A percentile compares a stretch with the other conserved stretches of the same genome.
Evolutionary conservation across 2,329 filamentous ascomycete species (phyloP).

Genomic region (Purpureocillium lavendulum): DNA sequence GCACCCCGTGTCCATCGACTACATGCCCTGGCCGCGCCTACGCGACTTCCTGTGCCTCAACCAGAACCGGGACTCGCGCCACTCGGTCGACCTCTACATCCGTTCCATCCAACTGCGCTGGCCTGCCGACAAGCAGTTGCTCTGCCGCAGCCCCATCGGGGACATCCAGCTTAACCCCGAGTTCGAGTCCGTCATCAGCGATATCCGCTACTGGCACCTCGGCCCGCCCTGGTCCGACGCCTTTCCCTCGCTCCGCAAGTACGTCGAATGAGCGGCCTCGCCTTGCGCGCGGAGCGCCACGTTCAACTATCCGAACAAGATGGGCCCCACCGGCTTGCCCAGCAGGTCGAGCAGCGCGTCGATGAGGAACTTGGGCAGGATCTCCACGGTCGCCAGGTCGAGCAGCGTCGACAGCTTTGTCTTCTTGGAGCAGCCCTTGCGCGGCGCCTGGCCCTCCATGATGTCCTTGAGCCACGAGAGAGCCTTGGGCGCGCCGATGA

Average conservation of each 20-base stretch:
- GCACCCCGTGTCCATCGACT: conserved; percentile 15
- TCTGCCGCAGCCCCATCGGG: conserved; percentile 6
- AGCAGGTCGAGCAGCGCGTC: too few relatives aligned
- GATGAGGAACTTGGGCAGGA: too few relatives aligned
- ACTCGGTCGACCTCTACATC: conserved; percentile 14
- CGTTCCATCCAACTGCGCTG: conserved; percentile 12
- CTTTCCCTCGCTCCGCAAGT: conserved; percentile 12
- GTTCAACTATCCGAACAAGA: too few relatives aligned
- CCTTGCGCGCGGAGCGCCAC: too few relatives aligned
- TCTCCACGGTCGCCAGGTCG: too few relatives aligned
- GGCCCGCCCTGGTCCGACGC: conserved; percentile 12
- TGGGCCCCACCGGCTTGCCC: too few relatives aligned
- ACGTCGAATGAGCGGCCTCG: not conserved
- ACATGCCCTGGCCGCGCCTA: conserved; percentile 15
- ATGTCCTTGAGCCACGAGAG: conserved; percentile 10
- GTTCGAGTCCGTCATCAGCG: conserved; percentile 13
- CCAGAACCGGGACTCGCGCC: conserved; percentile 10
- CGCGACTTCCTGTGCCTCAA: conserved; percentile 13
- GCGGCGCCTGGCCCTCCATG: conserved; percentile 4
- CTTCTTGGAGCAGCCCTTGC: too few relatives aligned
- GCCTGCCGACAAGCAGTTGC: conserved; percentile 10
- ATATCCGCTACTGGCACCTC: conserved; percentile 14
- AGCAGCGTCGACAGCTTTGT: too few relatives aligned
- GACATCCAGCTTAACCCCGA: conserved; percentile 12
- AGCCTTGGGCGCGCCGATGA: conserved; percentile 9